Evolutionary conservation across 768 basidiomycete species (phyloP).

Genomic region (Crucibulum laeve): DNA sequence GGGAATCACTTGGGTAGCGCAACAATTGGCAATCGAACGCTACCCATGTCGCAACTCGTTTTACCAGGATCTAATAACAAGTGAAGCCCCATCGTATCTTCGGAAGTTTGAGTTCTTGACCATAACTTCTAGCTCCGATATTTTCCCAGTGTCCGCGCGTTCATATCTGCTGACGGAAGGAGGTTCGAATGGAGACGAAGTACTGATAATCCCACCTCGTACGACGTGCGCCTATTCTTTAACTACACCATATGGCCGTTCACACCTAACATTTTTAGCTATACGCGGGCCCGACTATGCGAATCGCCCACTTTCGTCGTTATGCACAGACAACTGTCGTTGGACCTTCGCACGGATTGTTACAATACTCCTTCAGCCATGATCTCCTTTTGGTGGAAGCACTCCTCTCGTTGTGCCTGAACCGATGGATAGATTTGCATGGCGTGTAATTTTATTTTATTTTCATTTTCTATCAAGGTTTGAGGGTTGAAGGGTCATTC

Average conservation of each 20-base stretch:
- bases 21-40: conserved; percentile 46
- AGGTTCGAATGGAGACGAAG: conserved; percentile 65
- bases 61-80: conserved; percentile 43
- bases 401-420: conserved; percentile 63
- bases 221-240: conserved; percentile 47
- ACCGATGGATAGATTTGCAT: conserved; percentile 69
- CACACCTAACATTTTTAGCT: conserved; percentile 26
- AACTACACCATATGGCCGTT: conserved; percentile 4
- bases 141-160: conserved; percentile 51
- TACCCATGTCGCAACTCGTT: conserved; percentile 64
- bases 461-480: conserved; percentile 1
- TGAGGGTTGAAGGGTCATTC: conserved; percentile 10
- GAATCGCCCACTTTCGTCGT: conserved; percentile 57
- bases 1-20: conserved; percentile 53
- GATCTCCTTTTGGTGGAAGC: conserved; percentile 58
- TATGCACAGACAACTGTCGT: conserved; percentile 49
- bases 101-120: conserved; percentile 8
- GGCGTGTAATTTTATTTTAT: conserved; percentile 28
- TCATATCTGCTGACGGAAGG: conserved; percentile 51
- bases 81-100: conserved; percentile 29
- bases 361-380: conserved; percentile 62
- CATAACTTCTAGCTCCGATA: conserved; percentile 4
- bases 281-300: conserved; percentile 40
- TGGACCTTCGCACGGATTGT: conserved; percentile 58
- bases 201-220: conserved; percentile 42